Conservation (phyloP, 345 rosid species). For the Gossypium herbaceum region DNA sequence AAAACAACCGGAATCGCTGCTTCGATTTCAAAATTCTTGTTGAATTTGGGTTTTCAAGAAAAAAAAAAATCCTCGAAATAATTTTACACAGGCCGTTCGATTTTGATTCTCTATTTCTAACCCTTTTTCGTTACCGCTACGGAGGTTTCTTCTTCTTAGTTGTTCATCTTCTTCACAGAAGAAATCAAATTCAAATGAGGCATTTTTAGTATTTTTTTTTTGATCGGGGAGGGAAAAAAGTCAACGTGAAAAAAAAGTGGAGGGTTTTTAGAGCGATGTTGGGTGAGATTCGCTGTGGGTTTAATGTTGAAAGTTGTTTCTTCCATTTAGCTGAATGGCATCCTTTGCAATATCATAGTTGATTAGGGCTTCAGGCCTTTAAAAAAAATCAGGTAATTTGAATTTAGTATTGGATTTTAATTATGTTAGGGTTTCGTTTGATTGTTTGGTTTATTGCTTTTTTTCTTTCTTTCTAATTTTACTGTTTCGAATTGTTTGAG, state of each 20-base stretch:
- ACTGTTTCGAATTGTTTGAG: background rate
- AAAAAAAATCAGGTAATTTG: constrained; percentile 27
- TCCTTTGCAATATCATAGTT: constrained; percentile 61
- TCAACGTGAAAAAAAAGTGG: constrained; percentile 24
- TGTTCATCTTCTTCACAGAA: background rate
- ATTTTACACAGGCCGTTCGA: background rate
- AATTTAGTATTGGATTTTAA: background rate
- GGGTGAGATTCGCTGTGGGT: constrained; percentile 34
- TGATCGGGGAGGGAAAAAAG: too few species aligned
- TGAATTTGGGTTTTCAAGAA: background rate
- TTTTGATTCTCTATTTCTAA: background rate
- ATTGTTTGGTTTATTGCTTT: background rate
- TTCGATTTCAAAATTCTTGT: background rate
- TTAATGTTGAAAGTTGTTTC: constrained; percentile 40
- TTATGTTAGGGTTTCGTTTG: background rate
- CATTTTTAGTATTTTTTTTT: background rate
- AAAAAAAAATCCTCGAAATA: background rate
- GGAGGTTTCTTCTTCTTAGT: constrained; percentile 3
- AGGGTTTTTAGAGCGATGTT: constrained; percentile 47
- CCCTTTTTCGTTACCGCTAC: background rate
- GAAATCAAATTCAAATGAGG: background rate
- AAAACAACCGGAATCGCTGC: background rate
- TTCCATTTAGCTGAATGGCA: constrained; percentile 92
- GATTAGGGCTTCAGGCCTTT: constrained; percentile 48
- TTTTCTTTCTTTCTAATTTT: background rate